A percentile compares a stretch with the other conserved stretches of the same genome.
Evolutionary conservation across 176 grass and related monocot genomes (phyloP).

Genomic region (Tillandsia fasciculata): DNA sequence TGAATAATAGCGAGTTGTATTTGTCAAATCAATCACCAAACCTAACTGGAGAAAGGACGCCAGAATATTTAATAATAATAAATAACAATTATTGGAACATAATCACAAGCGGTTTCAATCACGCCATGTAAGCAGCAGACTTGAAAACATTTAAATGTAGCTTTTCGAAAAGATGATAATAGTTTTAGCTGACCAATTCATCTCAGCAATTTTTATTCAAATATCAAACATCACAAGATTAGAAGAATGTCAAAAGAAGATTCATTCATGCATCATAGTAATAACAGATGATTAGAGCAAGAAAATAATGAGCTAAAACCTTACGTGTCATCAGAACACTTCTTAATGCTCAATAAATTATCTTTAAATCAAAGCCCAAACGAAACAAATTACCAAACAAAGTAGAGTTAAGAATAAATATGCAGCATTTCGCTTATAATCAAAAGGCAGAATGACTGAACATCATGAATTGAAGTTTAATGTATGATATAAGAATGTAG

Average conservation of each 20-base stretch:
- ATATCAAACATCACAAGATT: not conserved
- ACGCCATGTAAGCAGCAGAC: not conserved
- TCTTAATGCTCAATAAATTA: too few species aligned
- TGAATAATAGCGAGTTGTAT: slow-evolving; percentile 79
- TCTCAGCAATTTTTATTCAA: not conserved
- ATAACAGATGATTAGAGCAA: too few species aligned
- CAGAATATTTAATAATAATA: not conserved
- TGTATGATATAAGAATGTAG: not conserved
- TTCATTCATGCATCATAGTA: too few species aligned
- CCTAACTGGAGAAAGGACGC: slow-evolving; percentile 58
- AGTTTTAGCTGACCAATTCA: too few species aligned
- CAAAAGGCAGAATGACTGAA: too few species aligned
- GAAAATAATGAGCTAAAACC: too few species aligned
- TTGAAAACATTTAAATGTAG: not conserved
- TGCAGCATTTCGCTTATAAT: not conserved
- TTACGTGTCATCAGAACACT: too few species aligned
- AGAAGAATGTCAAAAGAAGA: not conserved
- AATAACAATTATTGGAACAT: not conserved
- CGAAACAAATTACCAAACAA: too few species aligned
- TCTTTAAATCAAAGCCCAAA: too few species aligned
- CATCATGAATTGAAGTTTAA: not conserved
- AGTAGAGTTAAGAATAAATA: not conserved
- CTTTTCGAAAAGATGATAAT: not conserved
- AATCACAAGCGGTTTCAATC: not conserved
- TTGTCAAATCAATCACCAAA: slow-evolving; percentile 97